phyloP scores from a whole-genome alignment of 2,329 filamentous ascomycete species.

The Calonectria hawksworthii region DNA sequence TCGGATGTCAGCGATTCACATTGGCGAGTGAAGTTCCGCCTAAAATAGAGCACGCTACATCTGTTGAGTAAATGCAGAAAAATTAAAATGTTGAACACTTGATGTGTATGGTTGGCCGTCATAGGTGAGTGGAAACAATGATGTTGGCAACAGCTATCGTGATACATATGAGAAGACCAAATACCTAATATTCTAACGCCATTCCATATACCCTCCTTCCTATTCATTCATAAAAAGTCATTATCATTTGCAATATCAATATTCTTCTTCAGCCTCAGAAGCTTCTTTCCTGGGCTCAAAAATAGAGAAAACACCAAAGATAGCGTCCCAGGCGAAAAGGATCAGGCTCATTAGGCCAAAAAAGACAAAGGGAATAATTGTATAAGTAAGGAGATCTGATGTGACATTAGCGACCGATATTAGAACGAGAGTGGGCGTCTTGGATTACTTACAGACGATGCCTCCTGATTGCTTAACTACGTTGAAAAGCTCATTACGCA shows the following conservation, averaged over 20 bases:
- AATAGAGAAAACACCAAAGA: slow-evolving; percentile 24
- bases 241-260: neutral
- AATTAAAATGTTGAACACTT: too few relatives aligned
- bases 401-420: slow-evolving; percentile 23
- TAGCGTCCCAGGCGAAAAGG: slow-evolving; percentile 41
- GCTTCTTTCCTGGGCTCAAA: too few relatives aligned
- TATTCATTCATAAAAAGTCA: neutral
- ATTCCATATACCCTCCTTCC: neutral
- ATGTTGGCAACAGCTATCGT: too few relatives aligned
- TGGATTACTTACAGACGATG: slow-evolving; percentile 50
- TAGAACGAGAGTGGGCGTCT: accelerated
- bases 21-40: too few relatives aligned
- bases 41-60: too few relatives aligned
- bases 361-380: slow-evolving; percentile 52
- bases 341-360: slow-evolving; percentile 51
- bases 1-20: too few relatives aligned
- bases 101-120: too few relatives aligned
- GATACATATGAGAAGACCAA: neutral
- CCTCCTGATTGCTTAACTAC: slow-evolving; percentile 55
- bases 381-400: slow-evolving; percentile 53
- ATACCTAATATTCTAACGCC: neutral
- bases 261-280: neutral
- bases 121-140: too few relatives aligned
- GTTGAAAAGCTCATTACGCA: slow-evolving; percentile 58
- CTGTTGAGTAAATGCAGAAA: too few relatives aligned